Percentiles rank a stretch among this genome's conserved stretches.
phyloP scores from a whole-genome alignment of 1,284 basidiomycete species.

The Clitocybe nebularis region DNA sequence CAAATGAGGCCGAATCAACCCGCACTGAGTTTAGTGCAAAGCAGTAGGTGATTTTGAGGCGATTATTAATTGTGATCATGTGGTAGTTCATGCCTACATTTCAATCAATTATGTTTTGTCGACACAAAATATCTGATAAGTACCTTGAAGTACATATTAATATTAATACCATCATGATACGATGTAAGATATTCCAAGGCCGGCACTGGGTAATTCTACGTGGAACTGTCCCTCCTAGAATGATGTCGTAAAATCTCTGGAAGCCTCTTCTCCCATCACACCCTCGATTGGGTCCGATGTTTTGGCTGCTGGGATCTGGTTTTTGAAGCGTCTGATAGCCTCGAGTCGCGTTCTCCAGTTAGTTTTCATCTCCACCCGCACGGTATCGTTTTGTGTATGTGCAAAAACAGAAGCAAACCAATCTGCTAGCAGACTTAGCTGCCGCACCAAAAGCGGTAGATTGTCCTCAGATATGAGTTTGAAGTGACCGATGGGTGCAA shows the following conservation, averaged over 20 bases:
- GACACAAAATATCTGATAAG: too few species aligned
- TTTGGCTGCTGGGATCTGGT: constrained; percentile 27
- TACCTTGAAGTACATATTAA: too few species aligned
- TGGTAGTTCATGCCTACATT: too few species aligned
- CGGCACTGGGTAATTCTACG: neutral
- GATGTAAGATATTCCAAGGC: too few species aligned
- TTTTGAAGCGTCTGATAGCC: constrained; percentile 63
- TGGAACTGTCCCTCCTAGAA: constrained; percentile 19
- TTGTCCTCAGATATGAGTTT: constrained; percentile 87
- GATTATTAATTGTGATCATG: too few species aligned
- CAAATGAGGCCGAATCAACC: too few species aligned
- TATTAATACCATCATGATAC: too few species aligned
- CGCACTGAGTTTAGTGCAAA: too few species aligned
- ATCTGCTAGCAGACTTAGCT: constrained; percentile 82
- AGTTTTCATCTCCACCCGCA: constrained; percentile 76
- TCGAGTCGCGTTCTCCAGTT: constrained; percentile 85
- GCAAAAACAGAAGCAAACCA: constrained; percentile 86
- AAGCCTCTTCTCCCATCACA: constrained; percentile 42
- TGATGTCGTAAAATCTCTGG: constrained; percentile 47
- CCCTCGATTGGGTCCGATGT: constrained; percentile 27
- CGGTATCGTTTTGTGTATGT: constrained; percentile 67
- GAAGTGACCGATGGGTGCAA: constrained; percentile 86
- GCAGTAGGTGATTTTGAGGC: too few species aligned
- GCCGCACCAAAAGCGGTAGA: constrained; percentile 79
- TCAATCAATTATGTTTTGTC: too few species aligned